phyloP scores from a whole-genome alignment of 2,329 filamentous ascomycete species.

The Scedosporium minutisporum region DNA sequence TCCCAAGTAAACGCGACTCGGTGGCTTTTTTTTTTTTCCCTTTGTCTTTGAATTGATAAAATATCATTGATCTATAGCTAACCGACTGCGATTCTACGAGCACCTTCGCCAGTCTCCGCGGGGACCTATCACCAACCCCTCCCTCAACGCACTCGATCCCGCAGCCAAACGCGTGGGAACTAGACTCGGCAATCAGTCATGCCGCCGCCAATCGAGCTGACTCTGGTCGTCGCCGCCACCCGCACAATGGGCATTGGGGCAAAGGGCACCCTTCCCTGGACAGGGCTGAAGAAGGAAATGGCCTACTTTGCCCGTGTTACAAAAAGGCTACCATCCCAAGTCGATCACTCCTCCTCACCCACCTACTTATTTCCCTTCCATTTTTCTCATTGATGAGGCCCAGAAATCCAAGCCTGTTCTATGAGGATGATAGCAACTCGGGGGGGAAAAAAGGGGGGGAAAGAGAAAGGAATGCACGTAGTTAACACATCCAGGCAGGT shows the following conservation, averaged over 20 bases:
- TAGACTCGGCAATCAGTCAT: slow-evolving; percentile 9
- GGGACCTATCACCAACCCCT: not conserved
- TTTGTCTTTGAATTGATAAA: too few species aligned
- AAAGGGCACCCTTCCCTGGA: slow-evolving; percentile 76
- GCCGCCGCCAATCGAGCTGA: slow-evolving; percentile 49
- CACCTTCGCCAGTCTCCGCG: too few species aligned
- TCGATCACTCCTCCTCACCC: not conserved
- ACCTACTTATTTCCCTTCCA: not conserved
- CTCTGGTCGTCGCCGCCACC: slow-evolving; percentile 92
- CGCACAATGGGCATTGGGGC: slow-evolving; percentile 80
- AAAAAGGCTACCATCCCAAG: slow-evolving; percentile 46
- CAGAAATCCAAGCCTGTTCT: not conserved
- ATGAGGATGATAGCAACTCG: not conserved
- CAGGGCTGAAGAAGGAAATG: slow-evolving; percentile 82
- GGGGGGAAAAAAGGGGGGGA: not conserved
- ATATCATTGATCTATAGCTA: not conserved
- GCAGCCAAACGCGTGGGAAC: not conserved
- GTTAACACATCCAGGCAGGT: slow-evolving; percentile 14
- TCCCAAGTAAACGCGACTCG: too few species aligned
- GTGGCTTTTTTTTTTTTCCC: too few species aligned
- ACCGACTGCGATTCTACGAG: too few species aligned
- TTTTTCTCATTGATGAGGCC: not conserved
- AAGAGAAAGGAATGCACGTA: not conserved
- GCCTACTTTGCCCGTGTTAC: slow-evolving; percentile 89
- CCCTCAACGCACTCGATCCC: not conserved